A percentile compares a stretch with the other conserved stretches of the same genome.
These are phyloP conservation scores for Cinnamomum micranthum DNA, from an alignment of 164 flowering plant species.

Conservation along the genomic window DNA sequence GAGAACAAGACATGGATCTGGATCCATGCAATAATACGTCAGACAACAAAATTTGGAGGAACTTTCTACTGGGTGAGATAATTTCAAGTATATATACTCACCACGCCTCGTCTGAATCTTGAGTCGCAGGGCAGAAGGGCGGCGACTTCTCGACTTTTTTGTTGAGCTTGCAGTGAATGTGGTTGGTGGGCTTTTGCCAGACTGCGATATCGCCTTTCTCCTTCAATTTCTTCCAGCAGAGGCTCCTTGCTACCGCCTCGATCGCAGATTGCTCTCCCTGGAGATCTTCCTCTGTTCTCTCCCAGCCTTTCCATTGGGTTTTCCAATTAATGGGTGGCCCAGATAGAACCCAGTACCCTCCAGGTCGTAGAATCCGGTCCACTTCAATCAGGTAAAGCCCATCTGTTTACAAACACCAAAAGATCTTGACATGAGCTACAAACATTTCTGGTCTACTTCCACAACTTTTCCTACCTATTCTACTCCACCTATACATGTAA, in stretches of 20 bases:
- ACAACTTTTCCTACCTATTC: too few relatives aligned
- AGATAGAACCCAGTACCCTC: constrained; percentile 87
- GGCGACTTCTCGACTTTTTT: constrained; percentile 59
- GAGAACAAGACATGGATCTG: too few relatives aligned
- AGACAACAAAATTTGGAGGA: neutral
- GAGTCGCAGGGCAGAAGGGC: constrained; percentile 45
- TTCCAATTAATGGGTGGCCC: constrained; percentile 95
- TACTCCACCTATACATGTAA: too few relatives aligned
- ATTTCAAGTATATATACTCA: constrained; percentile 14
- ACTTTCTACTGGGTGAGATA: neutral
- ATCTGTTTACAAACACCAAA: constrained; percentile 31
- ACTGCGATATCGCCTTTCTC: constrained; percentile 72
- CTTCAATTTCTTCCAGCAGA: constrained; percentile 83
- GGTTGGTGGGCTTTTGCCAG: constrained; percentile 91
- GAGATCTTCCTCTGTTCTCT: constrained; percentile 54
- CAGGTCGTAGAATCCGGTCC: constrained; percentile 79
- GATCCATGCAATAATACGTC: too few relatives aligned
- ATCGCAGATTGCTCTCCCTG: constrained; percentile 50
- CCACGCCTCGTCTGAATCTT: constrained; percentile 80
- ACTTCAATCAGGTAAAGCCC: constrained; percentile 81
- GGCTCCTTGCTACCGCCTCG: constrained; percentile 57
- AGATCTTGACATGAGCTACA: neutral
- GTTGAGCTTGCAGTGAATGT: constrained; percentile 60
- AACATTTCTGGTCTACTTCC: too few relatives aligned
- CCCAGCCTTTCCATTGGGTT: constrained; percentile 78